Evolutionary conservation across 2,329 filamentous ascomycete genomes (phyloP), one percentile per base, ranked within the genome.

Genomic region (Colletotrichum tabaci): DNA sequence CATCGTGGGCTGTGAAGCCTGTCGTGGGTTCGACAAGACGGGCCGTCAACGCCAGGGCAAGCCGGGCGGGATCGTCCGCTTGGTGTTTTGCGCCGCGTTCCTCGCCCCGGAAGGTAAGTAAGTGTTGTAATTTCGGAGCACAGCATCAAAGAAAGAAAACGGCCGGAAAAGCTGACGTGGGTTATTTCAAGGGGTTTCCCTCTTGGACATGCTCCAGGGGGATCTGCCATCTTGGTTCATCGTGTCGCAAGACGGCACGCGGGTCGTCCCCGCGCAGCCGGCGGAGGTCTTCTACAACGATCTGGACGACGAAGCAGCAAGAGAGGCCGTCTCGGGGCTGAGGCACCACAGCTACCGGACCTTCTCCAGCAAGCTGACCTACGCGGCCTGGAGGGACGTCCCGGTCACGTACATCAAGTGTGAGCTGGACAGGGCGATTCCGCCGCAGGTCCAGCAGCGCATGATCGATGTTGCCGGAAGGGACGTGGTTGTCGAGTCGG

Each of bases 21-120:
- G 81, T 2, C 75, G 75, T 3, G 80, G 79, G 0, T 65, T 81
- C 2, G 74, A 75, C 13, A 79, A 80, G 64, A 74, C 74, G 49
- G 76, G 79, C 58, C 72, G 82, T 9, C 73, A 75, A 52, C 66
- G 57, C 5, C 63, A 74, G 3, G 80, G 80, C 0, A 75, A 78
- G 55, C 76, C 76, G 49, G 83, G 82, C 1, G 81, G 80, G 1
- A 75, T 84, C 2, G 68, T 79, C 2, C 76, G 73, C 63, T 64
- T 75, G 9, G 79, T 74, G 12, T 82, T 58, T 15, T 61, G 44
- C 30, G 42, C 50, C 57, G 57, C 68, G 7, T 63, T 67, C 2
- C 16, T 62, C 1, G 18, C 50, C 2, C 18, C 64, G 9, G 64
- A 57, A 63, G 64, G 64, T 46, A 15, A 12, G 9, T 10, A 3